These are phyloP conservation scores for Aspergillus conjunctus DNA, from an alignment of 495 filamentous ascomycete genomes.

Conservation along the genomic window DNA sequence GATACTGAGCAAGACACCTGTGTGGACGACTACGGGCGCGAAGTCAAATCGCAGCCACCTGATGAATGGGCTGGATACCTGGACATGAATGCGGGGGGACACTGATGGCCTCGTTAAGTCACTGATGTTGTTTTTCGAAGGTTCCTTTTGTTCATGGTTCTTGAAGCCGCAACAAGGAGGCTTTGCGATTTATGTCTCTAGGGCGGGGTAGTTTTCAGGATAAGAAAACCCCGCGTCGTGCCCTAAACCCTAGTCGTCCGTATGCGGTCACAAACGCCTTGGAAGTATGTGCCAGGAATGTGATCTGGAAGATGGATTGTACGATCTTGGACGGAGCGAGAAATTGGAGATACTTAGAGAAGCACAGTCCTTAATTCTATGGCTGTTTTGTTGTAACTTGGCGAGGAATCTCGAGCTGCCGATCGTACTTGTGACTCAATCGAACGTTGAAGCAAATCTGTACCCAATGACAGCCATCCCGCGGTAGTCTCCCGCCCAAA, in stretches of 20 bases:
- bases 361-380: background rate
- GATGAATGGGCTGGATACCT: conserved; percentile 7
- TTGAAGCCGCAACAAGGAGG: background rate
- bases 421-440: conserved; percentile 9
- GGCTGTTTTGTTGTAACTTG: background rate
- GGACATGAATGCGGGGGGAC: background rate
- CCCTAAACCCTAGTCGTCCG: conserved; percentile 47
- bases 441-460: conserved; percentile 3
- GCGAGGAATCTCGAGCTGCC: background rate
- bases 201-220: conserved; percentile 19
- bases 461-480: conserved; percentile 37
- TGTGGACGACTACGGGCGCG: background rate
- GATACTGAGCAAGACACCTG: conserved; percentile 15
- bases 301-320: background rate
- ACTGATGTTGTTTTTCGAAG: background rate
- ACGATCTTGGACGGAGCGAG: conserved; percentile 3
- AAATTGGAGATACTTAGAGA: background rate
- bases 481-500: conserved; percentile 42
- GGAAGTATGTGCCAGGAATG: conserved; percentile 2
- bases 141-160: background rate
- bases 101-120: background rate
- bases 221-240: conserved; percentile 34
- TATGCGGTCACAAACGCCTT: conserved; percentile 3
- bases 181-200: background rate
- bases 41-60: conserved; percentile 19